Evolutionary conservation across 2,329 filamentous ascomycete genomes (phyloP), one percentile per base, ranked within the genome.

Genomic region (Diplocarpon mali): DNA sequence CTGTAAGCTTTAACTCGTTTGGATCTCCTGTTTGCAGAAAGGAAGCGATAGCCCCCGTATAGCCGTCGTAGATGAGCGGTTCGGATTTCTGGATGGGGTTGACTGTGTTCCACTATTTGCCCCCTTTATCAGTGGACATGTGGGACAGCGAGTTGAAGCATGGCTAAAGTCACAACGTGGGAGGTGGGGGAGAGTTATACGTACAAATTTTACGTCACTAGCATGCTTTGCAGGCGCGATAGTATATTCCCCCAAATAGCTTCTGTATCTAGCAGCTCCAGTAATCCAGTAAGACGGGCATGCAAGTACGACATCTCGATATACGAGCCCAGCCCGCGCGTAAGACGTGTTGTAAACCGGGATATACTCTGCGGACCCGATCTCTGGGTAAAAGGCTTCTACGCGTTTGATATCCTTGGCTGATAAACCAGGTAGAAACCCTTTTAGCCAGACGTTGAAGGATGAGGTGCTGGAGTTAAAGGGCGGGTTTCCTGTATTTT

Each of bases 261-360:
- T 67, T 1, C 64, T 64, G 13, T 58, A 58, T 1, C 60, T 56
- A 1, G 72, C 69, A 2, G 66, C 64, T 2, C 60, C 60, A 0
- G 71, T 65, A 48, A 73, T 65, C 77, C 76, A 81, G 48, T 72
- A 73, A 2, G 69, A 69, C 0, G 77, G 77, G 57, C 76, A 81
- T 0, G 76, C 69, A 7, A 81, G 67, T 0, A 77, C 70, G 0
- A 72, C 61, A 54, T 81, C 76, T 11, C 77, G 62, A 50, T 73
- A 80, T 1, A 81, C 60, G 14, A 80, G 55, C 0, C 74, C 74
- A 0, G 76, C 76, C 16, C 75, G 64, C 1, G 66, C 62, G 40
- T 69, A 72, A 7, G 20, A 24, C 20, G 20, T 24, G 20, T 24
- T 24, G 7, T 24, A 24, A 24, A 7, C 7, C 20, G 20, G 20